Evolutionary conservation across 768 basidiomycete species (phyloP).

Genomic region (Pisolithus albus): DNA sequence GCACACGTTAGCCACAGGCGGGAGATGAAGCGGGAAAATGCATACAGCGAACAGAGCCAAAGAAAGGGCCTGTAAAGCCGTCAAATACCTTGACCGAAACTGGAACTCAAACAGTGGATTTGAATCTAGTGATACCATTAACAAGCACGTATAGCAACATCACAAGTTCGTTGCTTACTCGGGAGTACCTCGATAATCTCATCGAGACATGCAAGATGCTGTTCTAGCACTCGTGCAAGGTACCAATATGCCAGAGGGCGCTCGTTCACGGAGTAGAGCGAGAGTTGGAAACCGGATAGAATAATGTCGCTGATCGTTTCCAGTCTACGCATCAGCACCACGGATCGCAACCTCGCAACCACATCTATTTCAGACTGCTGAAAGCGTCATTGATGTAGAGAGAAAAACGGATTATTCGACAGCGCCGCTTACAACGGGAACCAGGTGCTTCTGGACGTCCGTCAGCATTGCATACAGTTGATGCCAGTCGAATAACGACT

Average conservation of each 20-base stretch:
- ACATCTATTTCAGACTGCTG: constrained; percentile 26
- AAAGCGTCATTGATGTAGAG: constrained; percentile 2
- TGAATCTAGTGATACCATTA: constrained; percentile 10
- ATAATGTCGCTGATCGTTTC: constrained; percentile 59
- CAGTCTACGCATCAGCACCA: constrained; percentile 53
- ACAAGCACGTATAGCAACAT: not conserved
- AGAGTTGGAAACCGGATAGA: constrained; percentile 70
- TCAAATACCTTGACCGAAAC: constrained; percentile 46
- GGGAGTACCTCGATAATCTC: constrained; percentile 34
- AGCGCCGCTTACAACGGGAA: too few relatives aligned
- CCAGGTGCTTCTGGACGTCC: constrained; percentile 11
- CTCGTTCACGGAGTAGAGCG: constrained; percentile 64
- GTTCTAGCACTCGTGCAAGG: constrained; percentile 46
- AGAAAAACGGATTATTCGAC: too few relatives aligned
- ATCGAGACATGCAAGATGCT: constrained; percentile 50
- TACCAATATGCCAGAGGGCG: constrained; percentile 76
- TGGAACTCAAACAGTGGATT: constrained; percentile 36
- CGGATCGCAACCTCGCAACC: constrained; percentile 14
- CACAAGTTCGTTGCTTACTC: constrained; percentile 27
- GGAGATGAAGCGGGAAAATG: not conserved
- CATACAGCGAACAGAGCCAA: constrained; percentile 49
- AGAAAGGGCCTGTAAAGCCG: constrained; percentile 52
- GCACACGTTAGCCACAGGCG: not conserved
- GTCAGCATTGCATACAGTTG: constrained; percentile 44
- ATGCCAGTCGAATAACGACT: constrained; percentile 62